Evolutionary conservation across 108 stramenopile genomes (phyloP), one percentile per base, ranked within the genome.

Genomic region (Nannochloropsis gaditana): DNA sequence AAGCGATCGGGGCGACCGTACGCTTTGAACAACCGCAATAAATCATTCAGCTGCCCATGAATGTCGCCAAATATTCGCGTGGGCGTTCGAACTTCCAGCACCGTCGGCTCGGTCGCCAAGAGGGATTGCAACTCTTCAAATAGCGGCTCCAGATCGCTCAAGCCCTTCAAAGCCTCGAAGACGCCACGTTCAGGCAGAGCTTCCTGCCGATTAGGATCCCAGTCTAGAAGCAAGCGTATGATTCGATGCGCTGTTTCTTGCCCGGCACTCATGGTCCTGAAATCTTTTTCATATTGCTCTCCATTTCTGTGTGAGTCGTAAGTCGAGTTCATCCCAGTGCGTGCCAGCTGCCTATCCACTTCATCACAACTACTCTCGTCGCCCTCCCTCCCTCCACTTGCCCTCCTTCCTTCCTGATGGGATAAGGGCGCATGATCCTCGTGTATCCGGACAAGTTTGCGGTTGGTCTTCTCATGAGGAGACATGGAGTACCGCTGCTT

Each of bases 1-100:
- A 73, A 73, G 15, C 59, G 59, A 8, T 73, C 59, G 3, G 45
- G 59, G 19, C 59, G 15, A 15, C 59, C 59, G n/a, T 73, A 73
- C 59, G 59, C 83, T 44, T 83, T 31, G 83, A 83, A 83, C 45
- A 83, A 42, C 45, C 31, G 43, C 43, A 83, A 42, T 44, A 83
- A 41, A 44, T 83, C 83, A 3, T 31, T 41, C 45, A 83, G 21
- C 83, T 83, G 83, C 83, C 83, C 83, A 9, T 83, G 83, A 44
- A 83, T 83, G 73, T 83, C 83, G n/a, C 83, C 83, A 21, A 83
- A 42, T 5, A 83, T 42, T 21, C 21, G 45, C 41, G 41, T 41
- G 21, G 83, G 83, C 3, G 80, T 42, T 11, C 80, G 19, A 11
- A 31, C 80, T 41, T 81, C 80, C 80, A 81, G 41, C 80, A 81